These are phyloP conservation scores for Syzygium malaccense DNA, from an alignment of 441 rosid genomes.

Conservation along the genomic window DNA sequence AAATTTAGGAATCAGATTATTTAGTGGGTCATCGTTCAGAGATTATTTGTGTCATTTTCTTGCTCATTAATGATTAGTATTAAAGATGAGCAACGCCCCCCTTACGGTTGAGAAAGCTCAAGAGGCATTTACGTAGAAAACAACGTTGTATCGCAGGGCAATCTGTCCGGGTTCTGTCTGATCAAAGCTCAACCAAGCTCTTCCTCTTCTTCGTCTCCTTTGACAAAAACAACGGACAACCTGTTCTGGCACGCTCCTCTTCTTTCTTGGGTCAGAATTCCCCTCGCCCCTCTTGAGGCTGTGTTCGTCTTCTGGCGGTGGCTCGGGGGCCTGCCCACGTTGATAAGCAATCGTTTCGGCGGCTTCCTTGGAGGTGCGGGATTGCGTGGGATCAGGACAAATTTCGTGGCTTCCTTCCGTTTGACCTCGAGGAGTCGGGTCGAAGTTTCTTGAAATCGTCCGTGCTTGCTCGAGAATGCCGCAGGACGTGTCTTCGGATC, in stretches of 20 bases:
- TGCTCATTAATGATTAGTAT: neutral
- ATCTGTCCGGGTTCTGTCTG: neutral
- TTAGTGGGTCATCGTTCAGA: no score
- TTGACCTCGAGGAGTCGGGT: neutral
- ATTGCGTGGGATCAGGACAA: neutral
- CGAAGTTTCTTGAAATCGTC: neutral
- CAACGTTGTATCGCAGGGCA: neutral
- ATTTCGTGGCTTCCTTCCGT: neutral
- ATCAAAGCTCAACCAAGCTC: neutral
- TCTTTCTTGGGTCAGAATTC: neutral
- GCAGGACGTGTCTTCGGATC: slow-evolving; percentile 41
- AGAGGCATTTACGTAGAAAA: neutral
- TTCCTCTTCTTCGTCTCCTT: neutral
- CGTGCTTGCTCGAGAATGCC: slow-evolving; percentile 25
- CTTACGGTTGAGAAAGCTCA: neutral
- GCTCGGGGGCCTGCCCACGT: neutral
- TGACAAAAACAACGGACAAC: neutral
- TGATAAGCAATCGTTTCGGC: neutral
- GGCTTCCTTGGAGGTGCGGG: neutral
- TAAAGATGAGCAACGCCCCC: neutral
- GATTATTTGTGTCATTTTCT: no score
- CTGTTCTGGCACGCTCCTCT: neutral
- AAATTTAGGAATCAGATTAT: no score
- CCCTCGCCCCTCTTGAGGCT: neutral
- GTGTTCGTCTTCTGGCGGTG: neutral